These are phyloP conservation scores for Fusarium duplospermum DNA, from an alignment of 2,329 filamentous ascomycete genomes.

Conservation along the genomic window DNA sequence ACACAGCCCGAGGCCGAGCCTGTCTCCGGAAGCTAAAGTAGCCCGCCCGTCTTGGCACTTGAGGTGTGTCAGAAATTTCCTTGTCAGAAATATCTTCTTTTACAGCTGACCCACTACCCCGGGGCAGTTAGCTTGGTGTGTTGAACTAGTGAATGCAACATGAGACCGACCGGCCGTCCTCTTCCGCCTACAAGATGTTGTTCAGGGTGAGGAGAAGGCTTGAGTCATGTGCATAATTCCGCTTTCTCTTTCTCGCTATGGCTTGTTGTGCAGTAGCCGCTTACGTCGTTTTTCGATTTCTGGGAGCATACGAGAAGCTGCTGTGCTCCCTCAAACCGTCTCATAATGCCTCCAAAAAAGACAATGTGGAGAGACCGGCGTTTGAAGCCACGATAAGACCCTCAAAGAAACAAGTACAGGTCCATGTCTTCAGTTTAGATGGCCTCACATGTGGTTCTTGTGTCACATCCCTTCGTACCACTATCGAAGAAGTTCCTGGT, in stretches of 20 bases:
- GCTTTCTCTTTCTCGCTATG: background rate
- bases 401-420: background rate
- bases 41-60: background rate
- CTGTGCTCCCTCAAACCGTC: background rate
- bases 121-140: background rate
- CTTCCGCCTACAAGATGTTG: background rate
- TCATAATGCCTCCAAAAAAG: background rate
- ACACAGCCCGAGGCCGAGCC: background rate
- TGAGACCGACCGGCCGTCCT: background rate
- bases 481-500: background rate
- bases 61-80: background rate
- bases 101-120: background rate
- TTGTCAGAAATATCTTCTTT: background rate
- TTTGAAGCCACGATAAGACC: background rate
- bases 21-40: background rate
- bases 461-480: background rate
- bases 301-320: background rate
- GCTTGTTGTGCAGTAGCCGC: background rate
- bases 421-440: background rate
- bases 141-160: background rate
- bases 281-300: background rate
- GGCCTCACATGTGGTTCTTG: background rate
- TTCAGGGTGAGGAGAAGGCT: background rate
- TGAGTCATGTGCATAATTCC: background rate
- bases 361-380: background rate